Evolutionary conservation across 495 filamentous ascomycete species (phyloP), one percentile per base, ranked within the genome.

Genomic region (Penicillium angulare): DNA sequence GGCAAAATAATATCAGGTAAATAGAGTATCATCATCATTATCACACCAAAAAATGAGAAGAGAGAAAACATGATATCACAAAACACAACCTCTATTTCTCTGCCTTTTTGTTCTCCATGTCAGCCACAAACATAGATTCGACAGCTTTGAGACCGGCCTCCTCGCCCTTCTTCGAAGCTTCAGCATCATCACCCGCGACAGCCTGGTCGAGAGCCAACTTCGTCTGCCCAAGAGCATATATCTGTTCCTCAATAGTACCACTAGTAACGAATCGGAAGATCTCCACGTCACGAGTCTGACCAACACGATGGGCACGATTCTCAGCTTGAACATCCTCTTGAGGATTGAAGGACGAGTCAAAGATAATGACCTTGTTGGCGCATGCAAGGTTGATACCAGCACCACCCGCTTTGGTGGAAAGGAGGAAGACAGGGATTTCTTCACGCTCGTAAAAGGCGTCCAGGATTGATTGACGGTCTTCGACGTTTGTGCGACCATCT

Each of bases 291-390:
- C 88, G 72, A 7, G 79, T 91, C 66, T 98, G 93, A 1, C 93
- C 95, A 9, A 98, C 88, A 3, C 93, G 84, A 71, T 98, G 93
- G 1, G 93, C 93, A 16, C 93, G 87, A 63, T 98, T 97, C 70
- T 96, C 92, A 0, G 93, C 93, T 66, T 98, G 93, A 1, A 93
- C 79, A 61, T 98, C 93, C 49, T 97, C 91, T 65, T 98, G 93
- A 0, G 93, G 93, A 58, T 98, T 98, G 69, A 97, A 97, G 23
- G 81, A 86, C 43, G 87, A 88, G 67, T 98, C 93, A 62, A 97
- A 97, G 60, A 98, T 92, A 65, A 98, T 82, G 52, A 98, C 92
- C 74, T 96, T 97, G 72, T 97, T 97, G 3, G 93, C 95, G 34
- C 85, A 88, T 10, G 90, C 89, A 26, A 98, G 67, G 68, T 98